Evolutionary conservation across 2,329 filamentous ascomycete genomes (phyloP).

Genomic region (Colletotrichum sp.): DNA sequence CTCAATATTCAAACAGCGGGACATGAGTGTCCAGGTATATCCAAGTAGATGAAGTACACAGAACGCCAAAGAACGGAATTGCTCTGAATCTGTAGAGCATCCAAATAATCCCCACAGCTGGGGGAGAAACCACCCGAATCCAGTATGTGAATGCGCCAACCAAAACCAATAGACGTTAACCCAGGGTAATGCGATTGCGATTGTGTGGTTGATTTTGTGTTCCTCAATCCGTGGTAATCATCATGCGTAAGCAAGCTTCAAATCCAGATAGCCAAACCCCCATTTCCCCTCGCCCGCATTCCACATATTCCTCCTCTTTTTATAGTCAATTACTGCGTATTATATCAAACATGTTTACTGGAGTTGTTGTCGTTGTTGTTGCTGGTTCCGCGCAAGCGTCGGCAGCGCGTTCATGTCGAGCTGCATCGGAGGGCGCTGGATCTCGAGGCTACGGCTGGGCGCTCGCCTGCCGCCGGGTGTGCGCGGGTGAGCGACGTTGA

Average conservation of each 20-base stretch:
- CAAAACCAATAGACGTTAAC: neutral
- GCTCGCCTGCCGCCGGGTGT: constrained; percentile 58
- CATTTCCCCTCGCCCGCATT: neutral
- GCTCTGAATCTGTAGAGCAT: neutral
- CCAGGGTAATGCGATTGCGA: neutral
- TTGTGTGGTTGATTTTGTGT: neutral
- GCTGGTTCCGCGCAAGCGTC: neutral
- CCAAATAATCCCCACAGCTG: neutral
- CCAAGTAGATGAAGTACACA: neutral
- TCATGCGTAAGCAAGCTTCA: neutral
- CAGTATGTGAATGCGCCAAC: constrained; percentile 2
- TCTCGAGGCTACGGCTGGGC: constrained; percentile 62
- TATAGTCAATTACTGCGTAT: neutral
- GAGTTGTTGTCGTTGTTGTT: neutral
- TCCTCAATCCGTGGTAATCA: neutral
- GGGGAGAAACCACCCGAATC: neutral
- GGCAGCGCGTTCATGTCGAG: constrained; percentile 32
- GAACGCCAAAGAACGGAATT: neutral
- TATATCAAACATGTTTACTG: neutral
- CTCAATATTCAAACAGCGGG: constrained; percentile 8
- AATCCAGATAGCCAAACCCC: neutral
- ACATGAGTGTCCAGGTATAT: constrained; percentile 18
- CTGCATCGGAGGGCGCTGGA: constrained; percentile 46
- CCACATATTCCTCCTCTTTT: neutral
- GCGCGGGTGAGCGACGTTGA: constrained; percentile 62